Evolutionary conservation across 2,329 filamentous ascomycete species (phyloP).

Genomic region (Cladosporium sp.): DNA sequence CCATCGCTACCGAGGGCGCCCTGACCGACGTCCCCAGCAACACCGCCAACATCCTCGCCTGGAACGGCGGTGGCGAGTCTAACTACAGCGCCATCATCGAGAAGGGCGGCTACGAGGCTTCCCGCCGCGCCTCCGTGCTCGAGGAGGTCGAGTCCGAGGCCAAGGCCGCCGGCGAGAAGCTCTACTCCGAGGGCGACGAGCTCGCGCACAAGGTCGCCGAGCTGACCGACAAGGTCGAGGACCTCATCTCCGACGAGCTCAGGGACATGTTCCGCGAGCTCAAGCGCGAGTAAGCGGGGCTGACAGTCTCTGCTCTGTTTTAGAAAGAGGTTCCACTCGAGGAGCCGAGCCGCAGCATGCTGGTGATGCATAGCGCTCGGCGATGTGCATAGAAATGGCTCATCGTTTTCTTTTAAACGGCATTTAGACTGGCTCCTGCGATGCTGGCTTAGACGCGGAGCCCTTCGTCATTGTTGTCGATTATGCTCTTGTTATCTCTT

Average conservation of each 20-base stretch:
- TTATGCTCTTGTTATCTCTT: too few relatives aligned
- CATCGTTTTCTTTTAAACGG: too few relatives aligned
- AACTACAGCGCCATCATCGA: slow-evolving; percentile 61
- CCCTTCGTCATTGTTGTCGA: too few relatives aligned
- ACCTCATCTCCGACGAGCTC: slow-evolving; percentile 44
- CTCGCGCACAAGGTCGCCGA: slow-evolving; percentile 43
- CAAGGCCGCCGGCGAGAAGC: slow-evolving; percentile 33
- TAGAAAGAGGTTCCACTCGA: background rate
- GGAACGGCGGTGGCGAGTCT: slow-evolving; percentile 92
- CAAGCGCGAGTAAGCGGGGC: slow-evolving; percentile 10
- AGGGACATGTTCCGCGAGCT: slow-evolving; percentile 40
- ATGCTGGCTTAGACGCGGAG: too few relatives aligned
- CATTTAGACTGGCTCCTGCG: too few relatives aligned
- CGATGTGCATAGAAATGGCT: background rate
- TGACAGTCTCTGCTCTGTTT: background rate
- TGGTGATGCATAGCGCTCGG: background rate
- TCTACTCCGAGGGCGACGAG: slow-evolving; percentile 32
- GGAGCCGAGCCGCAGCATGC: slow-evolving; percentile 2
- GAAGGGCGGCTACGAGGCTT: slow-evolving; percentile 32
- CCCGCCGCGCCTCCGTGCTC: slow-evolving; percentile 60
- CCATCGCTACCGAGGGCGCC: slow-evolving; percentile 70
- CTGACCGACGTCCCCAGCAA: slow-evolving; percentile 76
- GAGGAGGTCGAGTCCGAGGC: slow-evolving; percentile 36
- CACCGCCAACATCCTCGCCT: slow-evolving; percentile 93
- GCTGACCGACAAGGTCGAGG: slow-evolving; percentile 39